A percentile compares a stretch with the other conserved stretches of the same genome.
Conservation (phyloP, 768 basidiomycete species). For the Strobilomyces dryophilus region DNA sequence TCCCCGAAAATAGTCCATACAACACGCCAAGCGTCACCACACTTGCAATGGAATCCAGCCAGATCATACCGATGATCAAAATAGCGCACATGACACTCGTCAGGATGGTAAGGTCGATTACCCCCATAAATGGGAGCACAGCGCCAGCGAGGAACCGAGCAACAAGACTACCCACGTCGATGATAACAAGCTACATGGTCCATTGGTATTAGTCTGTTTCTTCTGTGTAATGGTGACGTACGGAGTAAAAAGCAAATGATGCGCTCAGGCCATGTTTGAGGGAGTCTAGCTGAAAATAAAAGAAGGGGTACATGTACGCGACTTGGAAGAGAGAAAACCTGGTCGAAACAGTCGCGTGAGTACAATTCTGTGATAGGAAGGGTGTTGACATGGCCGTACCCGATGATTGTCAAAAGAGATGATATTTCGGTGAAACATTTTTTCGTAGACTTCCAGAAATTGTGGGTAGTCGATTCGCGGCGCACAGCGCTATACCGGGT, state of each 20-base stretch:
- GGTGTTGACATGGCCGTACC: conserved; percentile 3
- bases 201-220: background rate
- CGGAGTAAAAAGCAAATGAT: conserved; percentile 53
- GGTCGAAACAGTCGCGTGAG: background rate
- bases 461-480: background rate
- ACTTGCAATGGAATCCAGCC: conserved; percentile 34
- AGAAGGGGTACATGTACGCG: conserved; percentile 47
- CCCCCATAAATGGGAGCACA: conserved; percentile 38
- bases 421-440: conserved; percentile 24
- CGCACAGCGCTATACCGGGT: conserved; percentile 24
- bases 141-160: conserved; percentile 44
- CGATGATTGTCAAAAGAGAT: conserved; percentile 23
- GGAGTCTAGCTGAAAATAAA: conserved; percentile 56
- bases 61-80: conserved; percentile 44
- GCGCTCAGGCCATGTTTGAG: conserved; percentile 43
- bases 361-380: background rate
- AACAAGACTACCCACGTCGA: conserved; percentile 47
- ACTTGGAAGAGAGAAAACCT: conserved; percentile 31
- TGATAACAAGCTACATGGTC: conserved; percentile 41
- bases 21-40: conserved; percentile 40
- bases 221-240: conserved; percentile 16
- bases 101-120: conserved; percentile 40
- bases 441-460: conserved; percentile 15
- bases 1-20: conserved; percentile 49
- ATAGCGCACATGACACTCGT: conserved; percentile 31